Evolutionary conservation across 1,284 basidiomycete genomes (phyloP).

Genomic region (Ustilago tritici): DNA sequence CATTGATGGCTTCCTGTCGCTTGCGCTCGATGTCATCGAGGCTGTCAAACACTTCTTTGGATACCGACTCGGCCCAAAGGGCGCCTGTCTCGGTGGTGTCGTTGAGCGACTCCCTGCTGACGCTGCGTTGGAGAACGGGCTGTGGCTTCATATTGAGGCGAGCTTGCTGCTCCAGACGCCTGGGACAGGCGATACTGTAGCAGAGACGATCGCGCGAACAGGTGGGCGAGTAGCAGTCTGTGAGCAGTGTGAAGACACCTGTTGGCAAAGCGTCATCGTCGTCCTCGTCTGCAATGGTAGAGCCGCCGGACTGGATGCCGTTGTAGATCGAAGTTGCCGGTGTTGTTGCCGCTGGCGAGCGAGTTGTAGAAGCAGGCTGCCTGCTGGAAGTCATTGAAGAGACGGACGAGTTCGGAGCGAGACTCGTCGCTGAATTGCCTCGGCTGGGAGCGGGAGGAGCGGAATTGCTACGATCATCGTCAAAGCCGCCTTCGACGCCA

Average conservation of each 20-base stretch:
- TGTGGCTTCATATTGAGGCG: slow-evolving; percentile 87
- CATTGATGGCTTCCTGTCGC: slow-evolving; percentile 98
- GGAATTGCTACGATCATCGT: slow-evolving; percentile 38
- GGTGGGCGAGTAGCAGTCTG: slow-evolving; percentile 98
- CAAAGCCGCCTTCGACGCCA: slow-evolving; percentile 41
- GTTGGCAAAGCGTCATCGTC: slow-evolving; percentile 79
- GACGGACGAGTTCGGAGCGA: slow-evolving; percentile 40
- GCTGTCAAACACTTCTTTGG: slow-evolving; percentile 90
- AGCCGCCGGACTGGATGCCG: slow-evolving; percentile 29
- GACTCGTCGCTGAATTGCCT: slow-evolving; percentile 45
- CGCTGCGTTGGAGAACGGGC: slow-evolving; percentile 80
- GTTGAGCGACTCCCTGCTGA: slow-evolving; percentile 83
- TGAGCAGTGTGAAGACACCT: slow-evolving; percentile 95
- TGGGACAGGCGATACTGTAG: slow-evolving; percentile 96
- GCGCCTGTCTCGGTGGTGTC: slow-evolving; percentile 79
- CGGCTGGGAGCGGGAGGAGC: slow-evolving; percentile 17
- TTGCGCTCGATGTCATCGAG: slow-evolving; percentile 93
- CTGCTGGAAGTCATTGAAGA: slow-evolving; percentile 53
- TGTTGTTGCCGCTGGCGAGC: slow-evolving; percentile 40
- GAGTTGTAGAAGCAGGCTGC: slow-evolving; percentile 61
- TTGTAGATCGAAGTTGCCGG: slow-evolving; percentile 66
- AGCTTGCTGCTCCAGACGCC: slow-evolving; percentile 92
- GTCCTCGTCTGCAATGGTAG: slow-evolving; percentile 67
- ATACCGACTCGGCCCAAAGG: slow-evolving; percentile 97
- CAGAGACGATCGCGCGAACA: slow-evolving; percentile 92